Evolutionary conservation across 2,329 filamentous ascomycete species (phyloP).

Genomic region (Cladorrhinum sp.): DNA sequence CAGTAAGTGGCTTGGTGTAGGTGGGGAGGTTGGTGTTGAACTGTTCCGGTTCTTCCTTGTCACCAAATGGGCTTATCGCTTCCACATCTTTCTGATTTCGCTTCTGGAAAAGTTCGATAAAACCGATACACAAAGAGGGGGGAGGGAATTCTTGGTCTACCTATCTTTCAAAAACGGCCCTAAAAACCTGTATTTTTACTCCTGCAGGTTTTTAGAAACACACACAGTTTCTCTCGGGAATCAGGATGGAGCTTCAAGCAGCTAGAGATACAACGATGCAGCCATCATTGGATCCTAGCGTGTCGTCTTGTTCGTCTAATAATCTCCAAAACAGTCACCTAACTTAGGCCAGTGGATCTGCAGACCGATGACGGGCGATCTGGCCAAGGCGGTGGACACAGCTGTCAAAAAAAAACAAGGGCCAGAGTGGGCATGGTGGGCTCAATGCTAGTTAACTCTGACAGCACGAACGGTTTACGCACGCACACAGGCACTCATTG

Average conservation of each 20-base stretch:
- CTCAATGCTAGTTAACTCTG: background rate
- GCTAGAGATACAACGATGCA: background rate
- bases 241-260: background rate
- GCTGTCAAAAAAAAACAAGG: background rate
- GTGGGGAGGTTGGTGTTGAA: background rate
- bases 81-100: background rate
- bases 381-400: background rate
- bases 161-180: too few species aligned
- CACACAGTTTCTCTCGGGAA: too few species aligned
- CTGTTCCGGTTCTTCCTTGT: background rate
- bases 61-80: too few species aligned
- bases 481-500: background rate
- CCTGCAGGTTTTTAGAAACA: too few species aligned
- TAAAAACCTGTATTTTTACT: too few species aligned
- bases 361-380: background rate
- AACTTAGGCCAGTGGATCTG: background rate
- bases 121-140: background rate
- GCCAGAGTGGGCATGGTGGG: background rate
- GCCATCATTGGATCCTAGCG: too few species aligned
- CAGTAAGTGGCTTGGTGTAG: background rate
- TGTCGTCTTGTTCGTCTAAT: background rate
- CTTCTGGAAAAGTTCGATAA: background rate
- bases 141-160: too few species aligned
- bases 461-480: background rate
- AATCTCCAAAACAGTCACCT: background rate